A percentile compares a stretch with the other conserved stretches of the same genome.
Conservation (phyloP, 768 basidiomycete genomes). For the Candolleomyces aberdarensis region DNA sequence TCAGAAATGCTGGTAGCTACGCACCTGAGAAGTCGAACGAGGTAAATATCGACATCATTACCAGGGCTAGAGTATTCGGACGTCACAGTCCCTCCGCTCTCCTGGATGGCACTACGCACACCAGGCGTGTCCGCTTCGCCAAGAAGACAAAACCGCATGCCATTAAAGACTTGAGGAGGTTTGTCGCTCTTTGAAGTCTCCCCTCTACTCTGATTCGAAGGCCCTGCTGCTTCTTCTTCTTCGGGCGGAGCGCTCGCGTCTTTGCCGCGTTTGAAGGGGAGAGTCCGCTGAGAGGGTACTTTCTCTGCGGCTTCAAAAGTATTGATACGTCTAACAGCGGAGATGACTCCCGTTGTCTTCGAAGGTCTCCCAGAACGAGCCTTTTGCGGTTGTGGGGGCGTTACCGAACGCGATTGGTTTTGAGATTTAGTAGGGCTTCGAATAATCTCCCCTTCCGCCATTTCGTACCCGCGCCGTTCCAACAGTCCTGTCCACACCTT, state of each 20-base stretch:
- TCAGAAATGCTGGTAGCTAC: constrained; percentile 10
- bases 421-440: constrained; percentile 55
- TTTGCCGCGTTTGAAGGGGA: constrained; percentile 37
- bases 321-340: constrained; percentile 58
- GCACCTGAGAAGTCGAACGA: constrained; percentile 76
- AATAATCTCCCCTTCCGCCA: constrained; percentile 55
- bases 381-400: constrained; percentile 6
- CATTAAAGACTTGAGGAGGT: constrained; percentile 44
- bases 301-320: constrained; percentile 52
- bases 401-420: constrained; percentile 4
- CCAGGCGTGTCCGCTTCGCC: constrained; percentile 62
- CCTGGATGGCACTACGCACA: constrained; percentile 60
- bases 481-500: constrained; percentile 73
- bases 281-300: constrained; percentile 28
- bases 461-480: constrained; percentile 61
- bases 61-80: constrained; percentile 35
- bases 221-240: constrained; percentile 20
- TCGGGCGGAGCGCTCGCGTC: constrained; percentile 12
- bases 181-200: constrained; percentile 7
- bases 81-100: constrained; percentile 51
- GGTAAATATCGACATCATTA: constrained; percentile 53
- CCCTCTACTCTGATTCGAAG: constrained; percentile 3
- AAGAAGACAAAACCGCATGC: constrained; percentile 53
- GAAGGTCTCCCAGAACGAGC: background rate
- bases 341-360: constrained; percentile 39